Conservation (phyloP, 345 rosid species). For the Brassica carinata region DNA sequence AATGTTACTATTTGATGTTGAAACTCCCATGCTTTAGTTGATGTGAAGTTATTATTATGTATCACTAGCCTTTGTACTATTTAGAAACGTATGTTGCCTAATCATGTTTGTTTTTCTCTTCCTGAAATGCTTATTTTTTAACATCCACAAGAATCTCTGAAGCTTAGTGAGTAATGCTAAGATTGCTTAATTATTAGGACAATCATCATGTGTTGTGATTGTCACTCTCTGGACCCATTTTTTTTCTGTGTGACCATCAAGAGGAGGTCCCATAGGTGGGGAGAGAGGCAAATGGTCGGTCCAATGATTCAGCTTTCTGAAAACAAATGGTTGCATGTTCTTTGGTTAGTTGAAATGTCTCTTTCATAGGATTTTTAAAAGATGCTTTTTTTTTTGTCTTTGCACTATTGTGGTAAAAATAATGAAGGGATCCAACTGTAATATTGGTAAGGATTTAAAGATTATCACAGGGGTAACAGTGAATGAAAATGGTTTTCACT, state of each 20-base stretch:
- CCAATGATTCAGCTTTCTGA: constrained; percentile 42
- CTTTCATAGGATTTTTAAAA: constrained; percentile 35
- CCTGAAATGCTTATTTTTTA: constrained; percentile 24
- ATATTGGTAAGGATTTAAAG: constrained; percentile 2
- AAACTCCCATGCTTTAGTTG: constrained; percentile 57
- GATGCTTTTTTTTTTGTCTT: constrained; percentile 18
- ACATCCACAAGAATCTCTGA: constrained; percentile 41
- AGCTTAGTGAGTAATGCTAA: constrained; percentile 41
- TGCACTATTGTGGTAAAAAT: constrained; percentile 17
- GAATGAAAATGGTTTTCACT: constrained; percentile 27
- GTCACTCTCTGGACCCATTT: constrained; percentile 31
- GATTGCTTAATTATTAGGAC: constrained; percentile 35
- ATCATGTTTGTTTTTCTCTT: constrained; percentile 5
- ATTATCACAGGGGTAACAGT: constrained; percentile 2
- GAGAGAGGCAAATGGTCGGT: constrained; percentile 27
- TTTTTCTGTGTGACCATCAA: constrained; percentile 20
- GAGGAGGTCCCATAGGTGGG: constrained; percentile 25
- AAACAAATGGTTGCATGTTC: constrained; percentile 33
- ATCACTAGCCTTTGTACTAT: constrained; percentile 44
- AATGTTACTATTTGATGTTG: constrained; percentile 56
- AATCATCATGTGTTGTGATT: constrained; percentile 31
- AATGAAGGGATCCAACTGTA: constrained; percentile 9
- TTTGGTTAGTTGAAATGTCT: constrained; percentile 40
- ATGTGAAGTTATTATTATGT: constrained; percentile 52
- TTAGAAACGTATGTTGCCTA: constrained; percentile 45